phyloP scores from a whole-genome alignment of 805 yeast species.

The Yarrowia hollandica region DNA sequence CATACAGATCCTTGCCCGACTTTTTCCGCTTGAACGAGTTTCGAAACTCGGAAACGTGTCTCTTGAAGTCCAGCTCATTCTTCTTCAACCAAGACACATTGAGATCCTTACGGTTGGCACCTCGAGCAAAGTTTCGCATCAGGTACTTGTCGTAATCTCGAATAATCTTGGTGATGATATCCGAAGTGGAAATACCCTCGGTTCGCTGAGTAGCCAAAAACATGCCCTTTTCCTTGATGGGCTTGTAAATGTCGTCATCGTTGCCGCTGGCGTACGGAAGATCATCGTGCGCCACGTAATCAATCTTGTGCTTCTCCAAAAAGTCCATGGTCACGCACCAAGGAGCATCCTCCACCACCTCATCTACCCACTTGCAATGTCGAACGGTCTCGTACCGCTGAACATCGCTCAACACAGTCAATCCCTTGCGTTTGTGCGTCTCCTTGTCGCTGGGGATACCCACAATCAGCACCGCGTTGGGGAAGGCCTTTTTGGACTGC shows the following conservation, averaged over 20 bases:
- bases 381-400: slow-evolving; percentile 88
- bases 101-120: slow-evolving; percentile 93
- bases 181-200: slow-evolving; percentile 93
- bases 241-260: slow-evolving; percentile 87
- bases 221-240: slow-evolving; percentile 86
- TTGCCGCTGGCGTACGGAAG: slow-evolving; percentile 90
- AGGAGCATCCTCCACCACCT: slow-evolving; percentile 90
- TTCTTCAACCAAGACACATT: slow-evolving; percentile 97
- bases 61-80: slow-evolving; percentile 90
- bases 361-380: slow-evolving; percentile 98
- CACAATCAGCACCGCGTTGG: slow-evolving; percentile 79
- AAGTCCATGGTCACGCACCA: slow-evolving; percentile 91
- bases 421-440: slow-evolving; percentile 89
- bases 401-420: slow-evolving; percentile 83
- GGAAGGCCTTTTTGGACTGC: slow-evolving; percentile 90
- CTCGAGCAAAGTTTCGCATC: slow-evolving; percentile 96
- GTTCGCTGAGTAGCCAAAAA: slow-evolving; percentile 95
- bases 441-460: slow-evolving; percentile 90
- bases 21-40: slow-evolving; percentile 80
- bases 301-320: slow-evolving; percentile 74
- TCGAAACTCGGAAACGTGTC: slow-evolving; percentile 84
- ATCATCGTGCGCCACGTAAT: slow-evolving; percentile 97
- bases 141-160: slow-evolving; percentile 94
- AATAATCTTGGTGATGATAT: slow-evolving; percentile 91
- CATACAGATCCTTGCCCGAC: slow-evolving; percentile 67